Base-by-base conservation (phyloP, 306 rosid genomes). In the Amphicarpaea edgeworthii region DNA sequence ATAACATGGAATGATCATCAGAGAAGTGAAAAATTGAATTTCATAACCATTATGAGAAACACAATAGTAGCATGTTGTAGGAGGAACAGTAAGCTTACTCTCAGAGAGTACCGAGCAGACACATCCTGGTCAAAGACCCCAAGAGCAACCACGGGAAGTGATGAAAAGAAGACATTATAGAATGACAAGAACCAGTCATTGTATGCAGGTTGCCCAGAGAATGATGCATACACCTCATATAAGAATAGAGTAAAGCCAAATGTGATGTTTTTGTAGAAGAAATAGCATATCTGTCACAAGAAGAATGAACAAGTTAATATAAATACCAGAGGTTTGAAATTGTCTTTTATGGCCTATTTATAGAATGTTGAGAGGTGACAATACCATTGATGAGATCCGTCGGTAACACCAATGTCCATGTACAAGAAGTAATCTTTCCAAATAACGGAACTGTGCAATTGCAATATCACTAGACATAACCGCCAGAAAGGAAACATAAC, bases 361-460 rank as follows among this genome's bases (percentile, higher is more conserved):
- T 24, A 41, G 71, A 79, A 68, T 65, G 70, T 58, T 60, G 42
- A 42, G 26, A 34, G 69, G 17, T 68, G 20, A 30, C 53, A 72
- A 76, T 90, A 96, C 99, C 99, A 96, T 96, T 69, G 96, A 90
- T 38, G 99, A 86, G 78, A 93, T 86, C 84, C 99, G 86, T 73
- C 99, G 84, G 87, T 90, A 96, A 85, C 99, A 96, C 99, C 99
- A 96, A 83, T 96, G 99, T 55, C 99, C 98, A 20, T 96, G 99
- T 26, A 96, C 99, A 71, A 96, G 98, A 58, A 96, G 97, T 61
- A 96, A 78, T 21, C 89, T 87, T 86, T 96, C 99, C 88, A 96
- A 85, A 84, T 89, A 96, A 37, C 86, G 83, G 41, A 96, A 96
- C 84, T 96, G 99, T 20, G 98, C 99, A 68, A 96, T 96, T 14